Conservation (phyloP, 2,329 filamentous ascomycete genomes). For the Akanthomyces muscarius region DNA sequence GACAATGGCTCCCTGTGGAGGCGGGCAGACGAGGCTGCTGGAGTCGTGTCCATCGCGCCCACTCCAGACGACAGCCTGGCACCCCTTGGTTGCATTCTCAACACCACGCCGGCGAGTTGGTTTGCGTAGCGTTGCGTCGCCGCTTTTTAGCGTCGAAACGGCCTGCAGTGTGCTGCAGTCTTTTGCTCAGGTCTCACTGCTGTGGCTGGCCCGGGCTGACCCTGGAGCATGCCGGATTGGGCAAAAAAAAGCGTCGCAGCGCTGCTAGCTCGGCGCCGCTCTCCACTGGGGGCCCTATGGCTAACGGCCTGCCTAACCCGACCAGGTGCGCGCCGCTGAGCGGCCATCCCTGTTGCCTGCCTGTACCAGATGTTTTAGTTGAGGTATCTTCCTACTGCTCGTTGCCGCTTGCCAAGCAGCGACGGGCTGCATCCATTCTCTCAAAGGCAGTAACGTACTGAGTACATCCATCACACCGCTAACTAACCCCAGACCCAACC, state of each 20-base stretch:
- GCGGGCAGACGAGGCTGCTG: constrained; percentile 7
- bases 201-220: not conserved
- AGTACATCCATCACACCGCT: constrained; percentile 5
- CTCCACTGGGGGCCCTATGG: not conserved
- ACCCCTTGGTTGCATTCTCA: not conserved
- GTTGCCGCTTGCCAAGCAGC: not conserved
- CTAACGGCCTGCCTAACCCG: not conserved
- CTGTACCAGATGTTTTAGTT: too few species aligned
- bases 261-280: not conserved
- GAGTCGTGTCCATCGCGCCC: not conserved
- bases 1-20: constrained; percentile 11
- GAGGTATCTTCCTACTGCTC: too few species aligned
- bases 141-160: not conserved
- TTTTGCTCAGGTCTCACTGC: not conserved
- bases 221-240: not conserved
- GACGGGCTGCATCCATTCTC: not conserved
- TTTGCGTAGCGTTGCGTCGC: not conserved
- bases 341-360: not conserved
- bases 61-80: constrained; percentile 1
- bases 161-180: not conserved
- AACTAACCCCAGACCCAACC: not conserved
- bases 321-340: not conserved
- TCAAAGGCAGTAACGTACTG: too few species aligned
- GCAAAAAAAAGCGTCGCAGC: not conserved
- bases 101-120: not conserved